Base-by-base conservation (phyloP, 1,284 basidiomycete species). In the Tylopilus sp. region DNA sequence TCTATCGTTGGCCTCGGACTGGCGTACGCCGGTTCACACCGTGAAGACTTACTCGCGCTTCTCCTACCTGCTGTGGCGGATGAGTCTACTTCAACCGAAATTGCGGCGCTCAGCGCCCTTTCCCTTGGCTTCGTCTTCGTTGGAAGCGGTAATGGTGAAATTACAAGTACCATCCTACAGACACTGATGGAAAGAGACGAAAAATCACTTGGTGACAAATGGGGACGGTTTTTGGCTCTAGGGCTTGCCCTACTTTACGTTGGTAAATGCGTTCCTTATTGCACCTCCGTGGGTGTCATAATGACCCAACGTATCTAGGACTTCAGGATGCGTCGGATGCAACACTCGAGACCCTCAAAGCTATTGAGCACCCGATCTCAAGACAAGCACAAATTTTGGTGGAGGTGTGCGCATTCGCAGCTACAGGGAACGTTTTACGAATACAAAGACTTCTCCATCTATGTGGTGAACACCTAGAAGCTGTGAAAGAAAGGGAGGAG, bases 41-140 rank as follows among this genome's bases (percentile, higher is more conserved):
- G 95, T 26, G 88, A 94, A 65, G 95, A 98, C 62, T 74, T 99
- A 22, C 76, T 90, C n/a, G 72, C 79, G 17, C 74, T 89, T 48
- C 79, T 98, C 22, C 72, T 94, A n/a, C 92, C 92, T 0, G 80
- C 85, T 43, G 81, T 96, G 26, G 82, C 83, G 9, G 95, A 98
- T 63, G 92, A 95, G 44, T 73, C 75, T 15, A 76, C 85, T 39
- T 86, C 91, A 32, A 98, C 96, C 85, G 94, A 99, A 71, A 85
- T 99, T 25, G 87, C 88, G 1, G 84, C 90, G 37, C 80, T 98
- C 57, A 85, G 94, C 20, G 86, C 94, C 0, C 79, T 99, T 22
- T 85, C 95, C 0, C 81, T 98, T 19, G 96, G 96, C 3, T 96
- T 98, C 71, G 88, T 98, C 54, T 98, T 94, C 68, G 94, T 96